Conservation (phyloP, 2,329 filamentous ascomycete genomes). For the Pochonia chlamydosporia region DNA sequence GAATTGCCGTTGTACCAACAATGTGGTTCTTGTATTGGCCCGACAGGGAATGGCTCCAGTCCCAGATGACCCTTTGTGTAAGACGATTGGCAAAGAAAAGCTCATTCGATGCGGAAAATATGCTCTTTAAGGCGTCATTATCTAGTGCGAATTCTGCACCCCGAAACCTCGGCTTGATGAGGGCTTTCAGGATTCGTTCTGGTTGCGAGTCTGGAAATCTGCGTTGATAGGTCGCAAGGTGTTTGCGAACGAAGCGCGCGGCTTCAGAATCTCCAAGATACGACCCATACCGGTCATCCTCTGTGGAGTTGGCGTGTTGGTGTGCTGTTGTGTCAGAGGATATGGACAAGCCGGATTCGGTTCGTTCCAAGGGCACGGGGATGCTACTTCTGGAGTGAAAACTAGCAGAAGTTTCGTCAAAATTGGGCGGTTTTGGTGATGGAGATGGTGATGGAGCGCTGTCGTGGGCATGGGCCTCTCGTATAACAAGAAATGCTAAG, state of each 20-base stretch:
- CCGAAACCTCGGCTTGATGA: conserved; percentile 45
- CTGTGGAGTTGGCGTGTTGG: conserved; percentile 23
- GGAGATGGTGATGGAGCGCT: conserved; percentile 11
- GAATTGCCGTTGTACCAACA: conserved; percentile 57
- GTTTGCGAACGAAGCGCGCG: conserved; percentile 40
- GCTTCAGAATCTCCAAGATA: conserved; percentile 35
- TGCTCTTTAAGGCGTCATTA: conserved; percentile 49
- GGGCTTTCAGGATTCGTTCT: conserved; percentile 50
- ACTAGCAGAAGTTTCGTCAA: background rate
- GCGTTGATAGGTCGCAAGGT: conserved; percentile 39
- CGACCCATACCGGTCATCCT: conserved; percentile 16
- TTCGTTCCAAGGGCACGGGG: conserved; percentile 36
- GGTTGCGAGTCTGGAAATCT: conserved; percentile 45
- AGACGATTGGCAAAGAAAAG: conserved; percentile 56
- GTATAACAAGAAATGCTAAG: conserved; percentile 32
- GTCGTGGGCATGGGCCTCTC: conserved; percentile 21
- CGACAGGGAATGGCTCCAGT: conserved; percentile 50
- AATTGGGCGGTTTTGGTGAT: conserved; percentile 13
- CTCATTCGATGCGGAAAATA: conserved; percentile 56
- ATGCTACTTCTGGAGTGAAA: background rate
- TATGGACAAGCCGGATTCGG: conserved; percentile 43
- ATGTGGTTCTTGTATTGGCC: conserved; percentile 47
- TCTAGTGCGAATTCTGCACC: conserved; percentile 48
- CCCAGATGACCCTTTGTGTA: conserved; percentile 53
- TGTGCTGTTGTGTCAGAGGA: conserved; percentile 30